Evolutionary conservation across 331 rosid species (phyloP).

Genomic region (Rhamnella rubrinervis): DNA sequence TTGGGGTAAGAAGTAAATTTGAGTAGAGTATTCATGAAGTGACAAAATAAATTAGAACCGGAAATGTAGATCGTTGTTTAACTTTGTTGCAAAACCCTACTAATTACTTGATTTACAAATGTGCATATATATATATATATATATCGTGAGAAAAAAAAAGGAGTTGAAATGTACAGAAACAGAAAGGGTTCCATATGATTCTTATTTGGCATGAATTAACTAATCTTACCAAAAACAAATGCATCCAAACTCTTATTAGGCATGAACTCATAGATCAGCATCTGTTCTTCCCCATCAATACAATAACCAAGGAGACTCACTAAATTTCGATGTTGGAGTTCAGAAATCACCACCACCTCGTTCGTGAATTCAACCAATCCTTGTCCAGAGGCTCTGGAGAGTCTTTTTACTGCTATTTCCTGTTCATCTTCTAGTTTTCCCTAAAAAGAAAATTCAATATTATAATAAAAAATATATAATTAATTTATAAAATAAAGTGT

Average conservation of each 20-base stretch:
- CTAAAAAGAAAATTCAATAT: background rate
- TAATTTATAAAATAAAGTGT: too few species aligned
- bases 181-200: background rate
- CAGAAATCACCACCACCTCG: background rate
- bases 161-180: background rate
- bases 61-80: background rate
- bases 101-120: background rate
- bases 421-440: background rate
- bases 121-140: background rate
- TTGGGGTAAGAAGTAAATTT: too few species aligned
- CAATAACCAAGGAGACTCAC: slow-evolving; percentile 9
- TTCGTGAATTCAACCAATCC: slow-evolving; percentile 8
- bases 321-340: slow-evolving; percentile 11
- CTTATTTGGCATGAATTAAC: too few species aligned
- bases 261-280: slow-evolving; percentile 14
- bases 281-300: background rate
- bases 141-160: too few species aligned
- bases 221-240: background rate
- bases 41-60: too few species aligned
- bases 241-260: slow-evolving; percentile 11
- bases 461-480: too few species aligned
- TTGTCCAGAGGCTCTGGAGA: slow-evolving; percentile 2
- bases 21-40: too few species aligned
- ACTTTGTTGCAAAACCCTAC: background rate
- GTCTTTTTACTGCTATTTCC: slow-evolving; percentile 15